phyloP scores from a whole-genome alignment of 495 filamentous ascomycete species.

The Recurvomyces mirabilis region DNA sequence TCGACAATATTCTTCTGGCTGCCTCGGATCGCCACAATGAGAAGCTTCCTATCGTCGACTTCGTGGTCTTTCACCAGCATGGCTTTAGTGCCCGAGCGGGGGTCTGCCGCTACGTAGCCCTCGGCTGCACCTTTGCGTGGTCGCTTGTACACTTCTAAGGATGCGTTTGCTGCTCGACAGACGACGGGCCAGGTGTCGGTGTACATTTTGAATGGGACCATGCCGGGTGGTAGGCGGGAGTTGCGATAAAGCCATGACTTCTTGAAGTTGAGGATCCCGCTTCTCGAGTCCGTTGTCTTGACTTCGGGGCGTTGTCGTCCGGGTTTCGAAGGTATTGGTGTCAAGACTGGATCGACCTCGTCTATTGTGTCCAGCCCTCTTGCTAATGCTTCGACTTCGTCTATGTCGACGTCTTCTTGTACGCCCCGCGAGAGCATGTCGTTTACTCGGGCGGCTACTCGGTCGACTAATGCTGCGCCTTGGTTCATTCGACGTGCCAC shows the following conservation, averaged over 20 bases:
- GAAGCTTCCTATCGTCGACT: conserved; percentile 61
- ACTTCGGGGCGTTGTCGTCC: background rate
- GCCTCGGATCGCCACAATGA: conserved; percentile 72
- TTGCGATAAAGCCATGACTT: conserved; percentile 73
- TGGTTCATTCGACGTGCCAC: background rate
- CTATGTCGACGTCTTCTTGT: background rate
- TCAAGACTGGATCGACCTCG: no score
- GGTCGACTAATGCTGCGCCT: conserved; percentile 11
- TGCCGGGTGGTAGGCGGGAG: conserved; percentile 54
- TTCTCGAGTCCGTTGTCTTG: background rate
- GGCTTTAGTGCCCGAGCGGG: conserved; percentile 62
- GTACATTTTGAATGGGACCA: conserved; percentile 56
- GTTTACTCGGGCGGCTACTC: conserved; percentile 14
- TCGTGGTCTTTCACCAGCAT: conserved; percentile 72
- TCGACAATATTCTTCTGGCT: conserved; percentile 62
- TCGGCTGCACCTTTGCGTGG: conserved; percentile 48
- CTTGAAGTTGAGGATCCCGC: conserved; percentile 43
- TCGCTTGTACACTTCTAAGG: conserved; percentile 56
- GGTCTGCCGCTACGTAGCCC: conserved; percentile 56
- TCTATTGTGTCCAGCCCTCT: no score
- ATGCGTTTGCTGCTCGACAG: conserved; percentile 63
- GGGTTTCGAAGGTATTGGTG: background rate
- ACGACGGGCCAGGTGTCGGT: conserved; percentile 60
- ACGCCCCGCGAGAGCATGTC: background rate
- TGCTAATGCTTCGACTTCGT: background rate